phyloP scores from a whole-genome alignment of 2,329 filamentous ascomycete genomes.

The Scortechinia acanthostroma region DNA sequence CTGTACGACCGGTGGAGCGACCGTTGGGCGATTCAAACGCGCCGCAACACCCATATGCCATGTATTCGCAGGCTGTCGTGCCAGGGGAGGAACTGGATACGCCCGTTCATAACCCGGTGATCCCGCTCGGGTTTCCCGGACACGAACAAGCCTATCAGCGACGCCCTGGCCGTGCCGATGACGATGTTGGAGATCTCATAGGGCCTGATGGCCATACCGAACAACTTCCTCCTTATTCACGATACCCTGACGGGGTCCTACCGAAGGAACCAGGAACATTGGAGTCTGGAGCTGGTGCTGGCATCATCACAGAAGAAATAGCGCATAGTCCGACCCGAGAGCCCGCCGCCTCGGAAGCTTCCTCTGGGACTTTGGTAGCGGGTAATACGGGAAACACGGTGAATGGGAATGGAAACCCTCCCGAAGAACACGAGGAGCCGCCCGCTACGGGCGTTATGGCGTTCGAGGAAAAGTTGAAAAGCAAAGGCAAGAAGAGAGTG shows the following conservation, averaged over 20 bases:
- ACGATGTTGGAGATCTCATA: conserved; percentile 1
- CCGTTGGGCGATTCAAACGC: not conserved
- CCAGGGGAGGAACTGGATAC: not conserved
- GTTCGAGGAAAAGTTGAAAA: not conserved
- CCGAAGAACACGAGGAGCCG: not conserved
- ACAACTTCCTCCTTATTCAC: conserved; percentile 1
- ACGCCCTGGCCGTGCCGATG: not conserved
- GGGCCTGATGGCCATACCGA: conserved; percentile 2
- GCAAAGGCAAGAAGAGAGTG: not conserved
- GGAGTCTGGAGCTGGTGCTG: not conserved
- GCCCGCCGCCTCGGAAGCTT: not conserved
- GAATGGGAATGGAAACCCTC: not conserved
- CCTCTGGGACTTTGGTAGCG: not conserved
- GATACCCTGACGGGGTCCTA: not conserved
- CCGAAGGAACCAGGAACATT: not conserved
- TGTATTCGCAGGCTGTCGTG: not conserved
- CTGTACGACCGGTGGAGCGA: not conserved
- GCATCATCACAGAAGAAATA: no score
- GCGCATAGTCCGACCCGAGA: no score
- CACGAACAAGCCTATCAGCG: not conserved
- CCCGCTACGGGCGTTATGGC: not conserved
- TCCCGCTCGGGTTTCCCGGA: not conserved
- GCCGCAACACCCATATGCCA: conserved; percentile 1
- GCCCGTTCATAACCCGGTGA: not conserved
- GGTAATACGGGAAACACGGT: not conserved